A percentile compares a stretch with the other conserved stretches of the same genome.
Conservation (phyloP, 345 rosid species). For the Zanthoxylum bungeanum region DNA sequence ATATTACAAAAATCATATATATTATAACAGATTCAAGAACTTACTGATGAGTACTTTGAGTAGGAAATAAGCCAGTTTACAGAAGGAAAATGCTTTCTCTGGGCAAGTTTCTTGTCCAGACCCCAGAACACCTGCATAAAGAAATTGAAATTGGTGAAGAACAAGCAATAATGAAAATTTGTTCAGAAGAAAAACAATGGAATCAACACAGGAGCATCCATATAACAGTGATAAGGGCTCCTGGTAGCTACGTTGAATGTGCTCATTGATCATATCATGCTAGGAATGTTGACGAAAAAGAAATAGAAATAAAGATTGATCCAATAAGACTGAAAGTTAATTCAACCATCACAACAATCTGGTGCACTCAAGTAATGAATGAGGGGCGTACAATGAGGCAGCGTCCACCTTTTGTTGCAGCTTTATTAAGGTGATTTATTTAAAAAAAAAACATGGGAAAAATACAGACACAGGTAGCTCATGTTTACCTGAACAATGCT, state of each 20-base stretch:
- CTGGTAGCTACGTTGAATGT: neutral
- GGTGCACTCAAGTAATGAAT: neutral
- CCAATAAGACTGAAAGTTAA: neutral
- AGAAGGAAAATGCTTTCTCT: constrained; percentile 99
- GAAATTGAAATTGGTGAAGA: constrained; percentile 4
- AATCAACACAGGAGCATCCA: neutral
- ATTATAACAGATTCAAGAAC: constrained; percentile 22
- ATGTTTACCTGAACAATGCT: constrained; percentile 92
- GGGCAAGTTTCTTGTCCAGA: constrained; percentile 99
- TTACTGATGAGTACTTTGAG: constrained; percentile 92
- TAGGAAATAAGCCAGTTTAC: constrained; percentile 99
- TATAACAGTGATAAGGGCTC: neutral
- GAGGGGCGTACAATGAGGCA: neutral
- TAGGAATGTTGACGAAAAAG: neutral
- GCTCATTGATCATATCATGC: neutral
- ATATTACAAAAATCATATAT: neutral
- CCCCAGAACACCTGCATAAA: constrained; percentile 97
- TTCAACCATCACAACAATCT: neutral
- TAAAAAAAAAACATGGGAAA: neutral
- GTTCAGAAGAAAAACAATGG: neutral
- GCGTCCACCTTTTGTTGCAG: neutral
- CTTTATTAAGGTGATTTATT: neutral
- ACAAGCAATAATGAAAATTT: neutral
- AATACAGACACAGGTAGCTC: constrained; percentile 1
- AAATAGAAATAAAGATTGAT: neutral